Base-by-base conservation (phyloP, 2,329 filamentous ascomycete genomes). In the Penicillium paneum region DNA sequence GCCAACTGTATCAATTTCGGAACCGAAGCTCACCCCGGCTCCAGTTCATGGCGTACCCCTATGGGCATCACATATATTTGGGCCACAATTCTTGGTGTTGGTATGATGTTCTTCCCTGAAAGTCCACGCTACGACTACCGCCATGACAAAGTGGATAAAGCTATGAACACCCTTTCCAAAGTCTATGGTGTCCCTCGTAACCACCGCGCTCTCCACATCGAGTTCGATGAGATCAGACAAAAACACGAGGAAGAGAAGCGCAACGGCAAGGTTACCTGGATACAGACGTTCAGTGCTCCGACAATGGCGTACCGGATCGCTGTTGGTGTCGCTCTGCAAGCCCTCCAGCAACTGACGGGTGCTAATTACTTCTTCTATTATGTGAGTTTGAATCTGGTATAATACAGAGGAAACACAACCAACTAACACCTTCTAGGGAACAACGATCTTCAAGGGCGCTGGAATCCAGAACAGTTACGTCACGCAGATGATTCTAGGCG, bases 381-480 rank as follows among this genome's bases (percentile, higher is more conserved):
- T 66, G 77, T 69, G 39, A 49, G 66, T 57, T 15, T 12, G n/a
- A 48, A n/a, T 13, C 3, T 31, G 5, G 12, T 24, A 21, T 10
- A 12, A 19, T 6, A 24, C 5, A 17, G 4, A n/a, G 15, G 7
- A 24, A 50, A 12, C 3, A 29, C 10, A 10, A 5, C 10, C 6
- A n/a, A 21, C 36, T 55, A n/a, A 50, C 24, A n/a, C n/a, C 10
- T 26, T 1, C 2, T 11, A 55, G 45, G 67, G 68, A 5, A 69
- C 67, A 1, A 59, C 56, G 0, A 60, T 70, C 11, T 90, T 91
- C 70, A 56, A 80, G 51, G 82, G 84, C 1, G 84, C 87, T 3
- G 86, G 85, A 38, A 81, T 89, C 40, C 65, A 79, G 0, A 85
- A 89, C 64, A 82, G 82, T 8, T 85, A 84, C 58, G 75, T 82